Conservation (phyloP, 1,284 basidiomycete species). For the Chondrostereum purpureum region DNA sequence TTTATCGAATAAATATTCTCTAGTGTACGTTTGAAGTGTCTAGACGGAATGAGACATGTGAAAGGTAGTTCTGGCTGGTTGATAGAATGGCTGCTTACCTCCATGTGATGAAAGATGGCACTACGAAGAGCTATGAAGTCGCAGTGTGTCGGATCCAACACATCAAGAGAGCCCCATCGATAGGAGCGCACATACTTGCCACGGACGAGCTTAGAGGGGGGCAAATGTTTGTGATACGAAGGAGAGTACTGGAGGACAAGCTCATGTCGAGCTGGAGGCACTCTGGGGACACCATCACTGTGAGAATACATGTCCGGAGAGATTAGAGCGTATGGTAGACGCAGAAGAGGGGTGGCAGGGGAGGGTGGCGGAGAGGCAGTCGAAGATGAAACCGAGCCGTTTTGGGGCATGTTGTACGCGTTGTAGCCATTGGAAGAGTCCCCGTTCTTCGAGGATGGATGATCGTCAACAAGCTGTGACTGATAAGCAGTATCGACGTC, state of each 20-base stretch:
- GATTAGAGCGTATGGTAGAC: slow-evolving; percentile 70
- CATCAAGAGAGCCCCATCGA: slow-evolving; percentile 75
- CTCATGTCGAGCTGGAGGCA: slow-evolving; percentile 52
- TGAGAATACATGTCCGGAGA: slow-evolving; percentile 77
- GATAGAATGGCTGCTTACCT: slow-evolving; percentile 41
- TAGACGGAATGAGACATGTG: slow-evolving; percentile 24
- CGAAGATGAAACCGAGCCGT: slow-evolving; percentile 39
- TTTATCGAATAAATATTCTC: slow-evolving; percentile 75
- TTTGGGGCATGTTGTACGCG: slow-evolving; percentile 38
- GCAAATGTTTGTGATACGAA: slow-evolving; percentile 30
- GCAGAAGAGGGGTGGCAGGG: slow-evolving; percentile 46
- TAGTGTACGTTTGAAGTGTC: slow-evolving; percentile 78
- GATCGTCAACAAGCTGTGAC: slow-evolving; percentile 31
- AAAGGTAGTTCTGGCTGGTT: slow-evolving; percentile 14
- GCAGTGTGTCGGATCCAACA: slow-evolving; percentile 68
- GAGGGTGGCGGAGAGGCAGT: slow-evolving; percentile 61
- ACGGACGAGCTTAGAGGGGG: slow-evolving; percentile 40
- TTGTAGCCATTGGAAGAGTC: slow-evolving; percentile 38
- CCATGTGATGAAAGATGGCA: slow-evolving; percentile 78
- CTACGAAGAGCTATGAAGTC: slow-evolving; percentile 69
- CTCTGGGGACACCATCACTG: slow-evolving; percentile 63
- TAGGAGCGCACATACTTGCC: slow-evolving; percentile 65
- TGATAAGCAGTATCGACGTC: slow-evolving; percentile 56
- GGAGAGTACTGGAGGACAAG: slow-evolving; percentile 65
- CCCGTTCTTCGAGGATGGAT: slow-evolving; percentile 31